Percentiles rank a stretch among this genome's conserved stretches.
Conservation (phyloP, 2,329 filamentous ascomycete genomes). For the Cordyceps farinosa region DNA sequence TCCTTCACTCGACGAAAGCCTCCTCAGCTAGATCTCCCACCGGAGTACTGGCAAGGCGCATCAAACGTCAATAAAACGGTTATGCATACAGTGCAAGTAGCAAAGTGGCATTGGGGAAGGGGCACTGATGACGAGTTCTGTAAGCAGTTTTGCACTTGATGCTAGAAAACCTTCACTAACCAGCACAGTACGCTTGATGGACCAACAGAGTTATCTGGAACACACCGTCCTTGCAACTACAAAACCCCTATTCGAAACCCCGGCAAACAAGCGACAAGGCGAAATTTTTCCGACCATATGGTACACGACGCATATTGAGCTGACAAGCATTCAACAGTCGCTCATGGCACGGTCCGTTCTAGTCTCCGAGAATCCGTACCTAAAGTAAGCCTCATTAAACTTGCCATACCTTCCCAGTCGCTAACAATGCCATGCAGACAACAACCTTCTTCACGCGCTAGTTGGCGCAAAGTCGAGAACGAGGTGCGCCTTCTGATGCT, state of each 20-base stretch:
- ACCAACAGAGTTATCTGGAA: constrained; percentile 36
- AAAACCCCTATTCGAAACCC: constrained; percentile 33
- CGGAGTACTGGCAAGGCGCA: constrained; percentile 33
- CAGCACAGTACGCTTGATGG: constrained; percentile 31
- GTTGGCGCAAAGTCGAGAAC: constrained; percentile 36
- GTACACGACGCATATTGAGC: constrained; percentile 38
- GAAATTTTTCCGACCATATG: constrained; percentile 40
- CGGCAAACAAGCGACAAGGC: constrained; percentile 34
- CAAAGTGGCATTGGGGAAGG: constrained; percentile 40
- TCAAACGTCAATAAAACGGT: constrained; percentile 39
- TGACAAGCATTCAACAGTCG: constrained; percentile 39
- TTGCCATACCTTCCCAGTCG: not conserved
- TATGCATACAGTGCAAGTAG: constrained; percentile 39
- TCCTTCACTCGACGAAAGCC: constrained; percentile 37
- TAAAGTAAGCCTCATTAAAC: constrained; percentile 28
- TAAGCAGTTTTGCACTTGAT: constrained; percentile 23
- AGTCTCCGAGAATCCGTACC: constrained; percentile 36
- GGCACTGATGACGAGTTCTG: constrained; percentile 36
- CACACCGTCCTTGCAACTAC: constrained; percentile 30
- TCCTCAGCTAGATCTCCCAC: constrained; percentile 35
- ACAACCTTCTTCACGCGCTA: constrained; percentile 27
- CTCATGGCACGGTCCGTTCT: constrained; percentile 39
- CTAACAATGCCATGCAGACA: constrained; percentile 20
- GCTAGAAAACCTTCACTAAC: not conserved
- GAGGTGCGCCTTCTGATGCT: constrained; percentile 37